A percentile compares a stretch with the other conserved stretches of the same genome.
phyloP scores from a whole-genome alignment of 2,329 filamentous ascomycete genomes.

The Graphilbum fragrans region DNA sequence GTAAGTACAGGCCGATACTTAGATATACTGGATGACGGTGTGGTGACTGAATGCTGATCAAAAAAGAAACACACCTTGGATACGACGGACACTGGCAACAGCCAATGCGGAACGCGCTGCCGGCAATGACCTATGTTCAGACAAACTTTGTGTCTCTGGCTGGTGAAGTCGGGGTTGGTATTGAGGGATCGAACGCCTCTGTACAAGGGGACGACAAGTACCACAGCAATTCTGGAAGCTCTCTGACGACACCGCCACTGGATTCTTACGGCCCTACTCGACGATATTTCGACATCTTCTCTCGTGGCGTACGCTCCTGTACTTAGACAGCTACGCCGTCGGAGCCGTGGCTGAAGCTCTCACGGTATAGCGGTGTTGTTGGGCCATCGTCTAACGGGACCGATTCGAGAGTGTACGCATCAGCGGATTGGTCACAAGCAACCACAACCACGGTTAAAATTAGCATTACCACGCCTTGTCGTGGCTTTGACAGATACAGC shows the following conservation, averaged over 20 bases:
- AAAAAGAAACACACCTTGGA: slow-evolving; percentile 36
- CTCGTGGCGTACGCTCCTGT: slow-evolving; percentile 40
- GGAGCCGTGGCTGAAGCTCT: slow-evolving; percentile 38
- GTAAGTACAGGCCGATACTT: too few species aligned
- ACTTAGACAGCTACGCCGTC: slow-evolving; percentile 38
- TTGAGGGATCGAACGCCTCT: slow-evolving; percentile 54
- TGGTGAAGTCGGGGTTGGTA: slow-evolving; percentile 49
- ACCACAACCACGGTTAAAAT: slow-evolving; percentile 35
- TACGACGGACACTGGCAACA: slow-evolving; percentile 53
- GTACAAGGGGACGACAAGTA: slow-evolving; percentile 55
- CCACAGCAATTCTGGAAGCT: slow-evolving; percentile 41
- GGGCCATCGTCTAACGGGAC: slow-evolving; percentile 28
- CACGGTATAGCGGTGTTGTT: slow-evolving; percentile 35
- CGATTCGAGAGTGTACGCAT: slow-evolving; percentile 40
- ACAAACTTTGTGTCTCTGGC: slow-evolving; percentile 44
- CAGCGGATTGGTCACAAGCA: slow-evolving; percentile 35
- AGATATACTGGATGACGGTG: too few species aligned
- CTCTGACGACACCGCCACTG: slow-evolving; percentile 38
- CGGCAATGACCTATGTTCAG: slow-evolving; percentile 48
- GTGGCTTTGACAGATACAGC: slow-evolving; percentile 27
- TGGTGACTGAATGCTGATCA: background rate
- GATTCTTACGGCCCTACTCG: slow-evolving; percentile 43
- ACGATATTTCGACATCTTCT: slow-evolving; percentile 53
- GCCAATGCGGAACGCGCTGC: slow-evolving; percentile 57
- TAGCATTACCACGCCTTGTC: slow-evolving; percentile 36